phyloP scores from a whole-genome alignment of 768 basidiomycete species.

The Thelephora ganbajun region DNA sequence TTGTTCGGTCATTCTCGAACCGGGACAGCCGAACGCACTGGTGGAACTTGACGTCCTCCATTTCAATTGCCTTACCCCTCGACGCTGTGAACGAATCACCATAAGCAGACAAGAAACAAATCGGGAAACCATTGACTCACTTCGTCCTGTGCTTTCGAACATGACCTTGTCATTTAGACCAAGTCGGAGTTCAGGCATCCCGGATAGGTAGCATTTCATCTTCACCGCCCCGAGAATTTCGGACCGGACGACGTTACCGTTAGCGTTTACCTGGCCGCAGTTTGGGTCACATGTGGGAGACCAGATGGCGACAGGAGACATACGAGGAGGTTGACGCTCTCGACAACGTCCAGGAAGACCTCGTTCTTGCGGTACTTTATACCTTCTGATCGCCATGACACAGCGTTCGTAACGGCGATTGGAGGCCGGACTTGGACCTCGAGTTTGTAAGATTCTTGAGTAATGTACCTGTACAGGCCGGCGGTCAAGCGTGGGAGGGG shows the following conservation, averaged over 20 bases:
- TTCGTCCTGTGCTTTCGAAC: constrained; percentile 95
- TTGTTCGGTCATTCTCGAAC: constrained; percentile 98
- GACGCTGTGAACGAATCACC: constrained; percentile 37
- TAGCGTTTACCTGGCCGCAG: constrained; percentile 71
- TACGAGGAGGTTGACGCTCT: constrained; percentile 91
- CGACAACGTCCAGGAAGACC: constrained; percentile 96
- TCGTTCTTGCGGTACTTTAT: constrained; percentile 98
- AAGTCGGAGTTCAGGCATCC: constrained; percentile 96
- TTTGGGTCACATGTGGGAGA: neutral
- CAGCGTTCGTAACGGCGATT: constrained; percentile 95
- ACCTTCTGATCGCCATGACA: constrained; percentile 96
- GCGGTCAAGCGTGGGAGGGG: neutral
- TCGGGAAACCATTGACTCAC: constrained; percentile 30
- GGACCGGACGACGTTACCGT: constrained; percentile 91
- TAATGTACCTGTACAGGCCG: constrained; percentile 62
- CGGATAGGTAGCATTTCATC: constrained; percentile 99
- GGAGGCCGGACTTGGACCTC: constrained; percentile 88
- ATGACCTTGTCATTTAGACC: constrained; percentile 99
- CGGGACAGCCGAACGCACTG: constrained; percentile 95
- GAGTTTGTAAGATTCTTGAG: constrained; percentile 95
- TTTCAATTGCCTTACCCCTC: constrained; percentile 95
- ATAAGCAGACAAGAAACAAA: constrained; percentile 2
- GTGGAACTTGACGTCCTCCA: constrained; percentile 99
- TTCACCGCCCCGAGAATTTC: constrained; percentile 98
- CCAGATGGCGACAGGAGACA: constrained; percentile 16